Evolutionary conservation across 208 protist species (phyloP).

Genomic region (Leishmania tropica): DNA sequence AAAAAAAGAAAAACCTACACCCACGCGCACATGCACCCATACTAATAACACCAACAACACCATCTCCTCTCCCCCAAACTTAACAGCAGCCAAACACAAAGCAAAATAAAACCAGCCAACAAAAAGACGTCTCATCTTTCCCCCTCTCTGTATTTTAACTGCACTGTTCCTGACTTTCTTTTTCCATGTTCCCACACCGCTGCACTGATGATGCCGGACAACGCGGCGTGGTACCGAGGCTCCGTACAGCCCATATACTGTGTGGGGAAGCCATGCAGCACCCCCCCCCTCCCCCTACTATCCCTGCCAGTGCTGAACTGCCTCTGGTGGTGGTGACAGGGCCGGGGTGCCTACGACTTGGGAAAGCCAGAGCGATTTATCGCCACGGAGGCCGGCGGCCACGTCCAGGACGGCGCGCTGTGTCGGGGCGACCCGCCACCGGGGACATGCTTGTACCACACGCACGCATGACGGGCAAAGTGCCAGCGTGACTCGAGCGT

Average conservation of each 20-base stretch:
- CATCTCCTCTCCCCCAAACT: too few species aligned
- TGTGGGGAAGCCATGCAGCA: not conserved
- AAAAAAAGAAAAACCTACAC: not conserved
- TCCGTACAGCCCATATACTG: not conserved
- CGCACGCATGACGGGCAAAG: not conserved
- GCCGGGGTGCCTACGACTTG: not conserved
- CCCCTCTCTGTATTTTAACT: not conserved
- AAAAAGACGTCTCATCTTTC: not conserved
- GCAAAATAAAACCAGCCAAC: not conserved
- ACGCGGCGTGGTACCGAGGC: not conserved
- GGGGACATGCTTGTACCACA: not conserved
- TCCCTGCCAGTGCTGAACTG: not conserved
- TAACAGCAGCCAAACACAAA: not conserved
- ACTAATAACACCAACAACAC: too few species aligned
- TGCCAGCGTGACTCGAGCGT: not conserved
- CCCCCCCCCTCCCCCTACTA: not conserved
- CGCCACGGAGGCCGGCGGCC: not conserved
- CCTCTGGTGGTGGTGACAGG: not conserved
- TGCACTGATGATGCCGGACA: not conserved
- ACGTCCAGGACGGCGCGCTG: not conserved
- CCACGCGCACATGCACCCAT: too few species aligned
- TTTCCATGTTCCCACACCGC: not conserved
- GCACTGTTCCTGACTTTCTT: constrained; percentile 1
- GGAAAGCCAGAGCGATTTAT: not conserved
- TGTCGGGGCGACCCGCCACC: not conserved